phyloP scores from a whole-genome alignment of 140 eudicot species.

The Oenanthe javanica region DNA sequence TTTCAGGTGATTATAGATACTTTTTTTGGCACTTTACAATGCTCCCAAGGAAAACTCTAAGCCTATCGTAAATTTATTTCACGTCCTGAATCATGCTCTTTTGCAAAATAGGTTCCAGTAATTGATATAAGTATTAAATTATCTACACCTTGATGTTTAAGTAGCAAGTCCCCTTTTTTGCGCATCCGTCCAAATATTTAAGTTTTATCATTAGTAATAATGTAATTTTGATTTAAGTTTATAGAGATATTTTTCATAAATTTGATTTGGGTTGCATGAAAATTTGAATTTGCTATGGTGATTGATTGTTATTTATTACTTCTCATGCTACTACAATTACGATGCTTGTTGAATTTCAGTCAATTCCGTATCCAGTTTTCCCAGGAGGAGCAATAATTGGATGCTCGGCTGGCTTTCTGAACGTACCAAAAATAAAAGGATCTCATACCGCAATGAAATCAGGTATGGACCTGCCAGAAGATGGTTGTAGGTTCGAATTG shows the following conservation, averaged over 20 bases:
- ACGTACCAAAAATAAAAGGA: slow-evolving; percentile 97
- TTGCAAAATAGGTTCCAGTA: neutral
- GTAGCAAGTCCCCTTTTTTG: neutral
- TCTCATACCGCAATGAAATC: slow-evolving; percentile 98
- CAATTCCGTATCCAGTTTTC: slow-evolving; percentile 98
- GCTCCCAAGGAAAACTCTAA: neutral
- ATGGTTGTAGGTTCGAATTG: neutral
- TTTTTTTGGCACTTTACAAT: slow-evolving; percentile 1
- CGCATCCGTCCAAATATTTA: neutral
- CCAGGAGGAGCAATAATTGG: slow-evolving; percentile 99
- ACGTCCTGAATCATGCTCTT: neutral
- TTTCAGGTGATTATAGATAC: slow-evolving; percentile 55
- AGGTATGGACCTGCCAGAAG: slow-evolving; percentile 35
- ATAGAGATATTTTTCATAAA: neutral
- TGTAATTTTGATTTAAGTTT: neutral
- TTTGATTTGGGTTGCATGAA: neutral
- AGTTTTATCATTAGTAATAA: neutral
- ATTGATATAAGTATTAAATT: neutral
- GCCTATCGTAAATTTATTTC: neutral
- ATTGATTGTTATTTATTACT: slow-evolving; percentile 4
- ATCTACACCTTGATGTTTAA: neutral
- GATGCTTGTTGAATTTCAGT: slow-evolving; percentile 82
- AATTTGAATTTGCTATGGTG: neutral
- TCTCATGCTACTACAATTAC: slow-evolving; percentile 24
- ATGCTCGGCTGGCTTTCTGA: slow-evolving; percentile 94